Evolutionary conservation across 2,329 filamentous ascomycete genomes (phyloP).

Genomic region (Cryphonectria radicalis): DNA sequence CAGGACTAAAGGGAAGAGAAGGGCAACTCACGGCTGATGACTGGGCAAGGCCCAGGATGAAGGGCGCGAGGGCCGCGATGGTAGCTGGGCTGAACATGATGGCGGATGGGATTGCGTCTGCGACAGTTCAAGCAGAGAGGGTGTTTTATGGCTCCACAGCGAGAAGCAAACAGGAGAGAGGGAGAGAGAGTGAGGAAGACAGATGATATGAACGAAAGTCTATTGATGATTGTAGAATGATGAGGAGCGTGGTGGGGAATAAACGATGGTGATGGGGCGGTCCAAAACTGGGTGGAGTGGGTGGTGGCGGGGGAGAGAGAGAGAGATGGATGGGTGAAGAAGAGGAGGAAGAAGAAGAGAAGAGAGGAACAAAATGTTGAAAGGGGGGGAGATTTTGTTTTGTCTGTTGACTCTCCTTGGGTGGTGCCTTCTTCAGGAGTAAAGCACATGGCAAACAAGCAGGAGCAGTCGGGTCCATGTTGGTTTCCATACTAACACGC

Average conservation of each 20-base stretch:
- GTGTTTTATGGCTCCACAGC: not conserved
- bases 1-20: not conserved
- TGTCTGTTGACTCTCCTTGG: not conserved
- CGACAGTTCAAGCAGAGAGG: not conserved
- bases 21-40: conserved; percentile 7
- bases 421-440: not conserved
- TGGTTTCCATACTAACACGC: not conserved
- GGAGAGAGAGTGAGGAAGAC: not conserved
- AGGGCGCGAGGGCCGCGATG: conserved; percentile 12
- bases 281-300: conserved; percentile 10
- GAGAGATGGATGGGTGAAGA: conserved; percentile 4
- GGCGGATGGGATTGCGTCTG: not conserved
- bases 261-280: conserved; percentile 2
- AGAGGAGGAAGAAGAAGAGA: not conserved
- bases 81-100: conserved; percentile 21
- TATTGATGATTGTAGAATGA: not conserved
- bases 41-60: conserved; percentile 20
- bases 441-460: not conserved
- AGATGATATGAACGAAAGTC: not conserved
- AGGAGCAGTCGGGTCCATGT: not conserved
- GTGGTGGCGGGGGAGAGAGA: conserved; percentile 11
- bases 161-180: not conserved
- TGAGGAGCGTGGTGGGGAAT: not conserved
- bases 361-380: not conserved
- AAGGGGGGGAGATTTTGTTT: not conserved